These are phyloP conservation scores for Talaromyces sp. DNA, from an alignment of 2,329 filamentous ascomycete species.

Conservation along the genomic window DNA sequence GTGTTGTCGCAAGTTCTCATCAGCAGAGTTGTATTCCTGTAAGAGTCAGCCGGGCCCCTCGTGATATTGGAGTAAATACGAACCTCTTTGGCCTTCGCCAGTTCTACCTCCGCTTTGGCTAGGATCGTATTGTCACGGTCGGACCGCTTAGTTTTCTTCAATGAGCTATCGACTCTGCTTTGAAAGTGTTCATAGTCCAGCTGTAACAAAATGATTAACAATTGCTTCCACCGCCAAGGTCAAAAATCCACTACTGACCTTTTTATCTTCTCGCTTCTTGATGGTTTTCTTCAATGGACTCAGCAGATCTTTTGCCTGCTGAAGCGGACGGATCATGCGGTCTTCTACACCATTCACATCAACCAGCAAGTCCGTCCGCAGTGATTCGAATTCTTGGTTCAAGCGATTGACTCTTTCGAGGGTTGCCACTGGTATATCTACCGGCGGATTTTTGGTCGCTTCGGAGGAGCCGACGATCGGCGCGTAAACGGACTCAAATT, in stretches of 20 bases:
- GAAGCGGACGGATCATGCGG: constrained; percentile 66
- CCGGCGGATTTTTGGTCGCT: constrained; percentile 54
- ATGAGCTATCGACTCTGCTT: constrained; percentile 64
- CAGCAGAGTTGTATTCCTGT: constrained; percentile 69
- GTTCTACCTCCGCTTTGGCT: constrained; percentile 68
- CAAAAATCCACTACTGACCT: constrained; percentile 41
- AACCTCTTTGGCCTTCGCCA: constrained; percentile 64
- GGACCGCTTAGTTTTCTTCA: constrained; percentile 66
- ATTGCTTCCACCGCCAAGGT: background rate
- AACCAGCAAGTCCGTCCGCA: constrained; percentile 67
- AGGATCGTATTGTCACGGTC: constrained; percentile 71
- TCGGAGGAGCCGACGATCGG: constrained; percentile 67
- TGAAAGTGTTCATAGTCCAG: constrained; percentile 77
- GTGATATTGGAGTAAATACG: constrained; percentile 19
- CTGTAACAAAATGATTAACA: constrained; percentile 31
- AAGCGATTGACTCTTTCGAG: constrained; percentile 64
- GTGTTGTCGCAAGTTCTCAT: constrained; percentile 67
- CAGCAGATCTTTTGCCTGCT: constrained; percentile 65
- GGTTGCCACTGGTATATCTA: constrained; percentile 60
- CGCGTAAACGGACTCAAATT: constrained; percentile 71
- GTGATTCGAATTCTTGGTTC: constrained; percentile 64
- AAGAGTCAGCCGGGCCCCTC: constrained; percentile 7
- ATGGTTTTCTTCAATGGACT: constrained; percentile 75
- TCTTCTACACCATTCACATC: constrained; percentile 69
- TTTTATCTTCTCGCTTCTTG: constrained; percentile 79